These are phyloP conservation scores for Hanseniaspora meyeri DNA, from an alignment of 805 yeast species.

Conservation along the genomic window DNA sequence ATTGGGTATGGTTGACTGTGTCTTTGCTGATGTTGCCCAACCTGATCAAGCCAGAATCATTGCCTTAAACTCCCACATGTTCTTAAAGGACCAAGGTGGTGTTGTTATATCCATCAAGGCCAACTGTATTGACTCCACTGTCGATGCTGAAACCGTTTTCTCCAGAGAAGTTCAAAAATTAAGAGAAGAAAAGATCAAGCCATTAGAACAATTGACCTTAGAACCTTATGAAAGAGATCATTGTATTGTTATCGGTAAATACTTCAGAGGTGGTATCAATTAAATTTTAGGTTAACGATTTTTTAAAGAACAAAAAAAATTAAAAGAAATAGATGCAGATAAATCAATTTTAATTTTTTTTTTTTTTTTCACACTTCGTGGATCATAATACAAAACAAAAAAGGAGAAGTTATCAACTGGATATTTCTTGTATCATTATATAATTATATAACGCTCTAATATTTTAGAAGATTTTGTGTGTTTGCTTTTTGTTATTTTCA, in stretches of 20 bases:
- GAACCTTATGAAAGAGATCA: conserved; percentile 99
- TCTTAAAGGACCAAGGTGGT: conserved; percentile 96
- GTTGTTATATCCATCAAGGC: conserved; percentile 98
- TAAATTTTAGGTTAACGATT: neutral
- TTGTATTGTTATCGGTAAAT: conserved; percentile 95
- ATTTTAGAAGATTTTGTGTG: neutral
- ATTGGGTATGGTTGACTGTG: conserved; percentile 96
- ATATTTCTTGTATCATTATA: neutral
- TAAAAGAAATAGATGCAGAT: neutral
- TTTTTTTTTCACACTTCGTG: neutral
- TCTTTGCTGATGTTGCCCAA: conserved; percentile 99
- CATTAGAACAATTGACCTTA: conserved; percentile 93
- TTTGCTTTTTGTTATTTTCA: too few species aligned
- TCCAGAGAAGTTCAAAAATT: conserved; percentile 98
- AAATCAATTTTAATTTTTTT: neutral
- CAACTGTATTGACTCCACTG: conserved; percentile 99
- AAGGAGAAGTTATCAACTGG: neutral
- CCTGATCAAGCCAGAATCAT: conserved; percentile 99
- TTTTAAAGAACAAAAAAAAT: neutral
- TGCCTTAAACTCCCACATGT: conserved; percentile 94
- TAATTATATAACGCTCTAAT: neutral
- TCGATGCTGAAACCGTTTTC: conserved; percentile 97
- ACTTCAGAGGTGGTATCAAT: conserved; percentile 73
- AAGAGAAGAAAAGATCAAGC: conserved; percentile 97
- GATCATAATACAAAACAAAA: neutral